A percentile compares a stretch with the other conserved stretches of the same genome.
Conservation (phyloP, 2,329 filamentous ascomycete genomes). For the Raffaelea deltoideospora region DNA sequence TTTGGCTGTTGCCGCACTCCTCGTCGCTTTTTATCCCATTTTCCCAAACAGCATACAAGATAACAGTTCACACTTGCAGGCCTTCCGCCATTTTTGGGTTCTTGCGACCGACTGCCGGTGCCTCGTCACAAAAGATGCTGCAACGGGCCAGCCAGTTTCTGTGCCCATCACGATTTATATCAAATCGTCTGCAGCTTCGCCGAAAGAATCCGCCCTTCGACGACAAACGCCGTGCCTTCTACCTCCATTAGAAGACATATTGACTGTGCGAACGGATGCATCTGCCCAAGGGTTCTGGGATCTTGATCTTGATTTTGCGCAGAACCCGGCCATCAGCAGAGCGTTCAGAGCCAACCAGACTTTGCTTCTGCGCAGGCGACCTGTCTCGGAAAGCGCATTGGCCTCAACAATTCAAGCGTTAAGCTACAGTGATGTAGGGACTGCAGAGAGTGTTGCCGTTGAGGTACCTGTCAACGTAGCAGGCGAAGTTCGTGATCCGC, state of each 20-base stretch:
- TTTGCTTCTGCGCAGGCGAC: conserved; percentile 57
- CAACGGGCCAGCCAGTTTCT: conserved; percentile 65
- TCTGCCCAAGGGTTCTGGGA: conserved; percentile 63
- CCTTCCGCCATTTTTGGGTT: conserved; percentile 95
- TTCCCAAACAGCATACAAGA: conserved; percentile 84
- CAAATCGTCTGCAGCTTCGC: conserved; percentile 17
- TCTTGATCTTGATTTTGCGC: conserved; percentile 57
- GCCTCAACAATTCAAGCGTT: conserved; percentile 59
- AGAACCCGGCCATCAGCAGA: conserved; percentile 42
- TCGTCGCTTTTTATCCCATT: conserved; percentile 87
- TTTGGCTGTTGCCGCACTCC: conserved; percentile 67
- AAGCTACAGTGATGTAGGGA: conserved; percentile 31
- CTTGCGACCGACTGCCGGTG: conserved; percentile 82
- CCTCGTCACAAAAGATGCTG: conserved; percentile 72
- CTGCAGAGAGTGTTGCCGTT: neutral
- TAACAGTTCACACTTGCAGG: conserved; percentile 87
- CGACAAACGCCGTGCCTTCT: conserved; percentile 41
- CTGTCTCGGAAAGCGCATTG: conserved; percentile 54
- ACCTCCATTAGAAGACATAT: conserved; percentile 49
- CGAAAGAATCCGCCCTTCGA: conserved; percentile 20
- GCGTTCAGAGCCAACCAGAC: conserved; percentile 58
- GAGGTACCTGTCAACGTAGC: neutral
- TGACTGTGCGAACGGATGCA: conserved; percentile 41
- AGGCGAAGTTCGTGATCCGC: conserved; percentile 25
- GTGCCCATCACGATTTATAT: conserved; percentile 55